Evolutionary conservation across 2,329 filamentous ascomycete genomes (phyloP), one percentile per base, ranked within the genome.

Genomic region (Colletotrichum destructivum): DNA sequence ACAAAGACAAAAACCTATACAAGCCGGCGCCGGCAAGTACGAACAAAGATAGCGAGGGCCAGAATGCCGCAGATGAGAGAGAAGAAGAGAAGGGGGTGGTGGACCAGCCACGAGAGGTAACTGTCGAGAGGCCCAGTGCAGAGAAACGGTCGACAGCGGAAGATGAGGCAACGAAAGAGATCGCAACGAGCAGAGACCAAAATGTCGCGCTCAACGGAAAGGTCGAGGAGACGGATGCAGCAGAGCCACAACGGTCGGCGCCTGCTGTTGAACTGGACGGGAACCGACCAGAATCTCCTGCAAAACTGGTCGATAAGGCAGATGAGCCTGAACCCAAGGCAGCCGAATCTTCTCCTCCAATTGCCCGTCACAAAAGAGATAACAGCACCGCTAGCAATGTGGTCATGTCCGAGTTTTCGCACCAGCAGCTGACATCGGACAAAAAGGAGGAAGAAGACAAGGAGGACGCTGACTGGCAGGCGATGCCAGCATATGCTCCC

Each of bases 401-500:
- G 12, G 79, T 75, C n/a, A 75, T 83, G 21, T 98, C 95, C 12
- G 95, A 97, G 82, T 98, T 93, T 87, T 98, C 96, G 1, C 96
- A 99, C 79, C 95, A 98, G 82, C 90, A 92, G 75, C 83, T 95
- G 60, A 88, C 91, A 12, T 84, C 88, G 18, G 86, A 90, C 73
- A 84, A 89, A 15, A 83, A 87, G 15, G 84, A 88, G 56, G 84
- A 86, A 15, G 82, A 88, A 2, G 85, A 89, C 3, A 76, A 81
- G 13, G 90, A 90, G 7, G 93, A 93, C n/a, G 91, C 84, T 1
- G 90, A 88, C 62, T 99, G 96, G 96, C 94, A 98, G 83, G 89
- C 90, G 3, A 99, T 99, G 96, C 96, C 96, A 2, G 91, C 96
- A 1, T 94, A 95, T 78, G 96, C 95, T 9, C 92, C 93, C 47